Conservation (phyloP, 2,329 filamentous ascomycete genomes). For the Pyricularia grisea region DNA sequence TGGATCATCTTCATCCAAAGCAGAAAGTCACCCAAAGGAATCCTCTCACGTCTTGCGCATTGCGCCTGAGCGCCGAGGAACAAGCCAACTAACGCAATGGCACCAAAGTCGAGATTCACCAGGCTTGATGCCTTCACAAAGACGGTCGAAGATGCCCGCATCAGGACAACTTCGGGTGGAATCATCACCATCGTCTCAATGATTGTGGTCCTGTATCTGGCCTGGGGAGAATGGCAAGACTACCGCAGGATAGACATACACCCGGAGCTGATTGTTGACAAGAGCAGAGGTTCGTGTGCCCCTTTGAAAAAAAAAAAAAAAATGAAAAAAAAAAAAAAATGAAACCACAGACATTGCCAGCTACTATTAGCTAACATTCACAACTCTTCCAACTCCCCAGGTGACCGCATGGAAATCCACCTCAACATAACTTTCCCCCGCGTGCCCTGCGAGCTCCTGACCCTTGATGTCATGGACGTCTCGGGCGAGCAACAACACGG, state of each 20-base stretch:
- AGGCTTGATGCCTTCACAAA: constrained; percentile 98
- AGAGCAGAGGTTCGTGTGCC: constrained; percentile 68
- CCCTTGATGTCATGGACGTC: constrained; percentile 98
- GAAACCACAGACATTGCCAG: background rate
- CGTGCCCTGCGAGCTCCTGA: constrained; percentile 89
- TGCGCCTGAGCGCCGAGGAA: background rate
- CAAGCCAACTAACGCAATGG: constrained; percentile 46
- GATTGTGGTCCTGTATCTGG: constrained; percentile 76
- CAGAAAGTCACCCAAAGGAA: background rate
- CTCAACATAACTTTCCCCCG: constrained; percentile 94
- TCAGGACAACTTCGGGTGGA: constrained; percentile 91
- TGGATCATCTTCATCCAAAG: background rate
- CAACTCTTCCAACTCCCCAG: constrained; percentile 28
- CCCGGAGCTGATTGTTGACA: constrained; percentile 92
- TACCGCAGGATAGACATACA: constrained; percentile 80
- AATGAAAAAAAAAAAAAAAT: too few relatives aligned
- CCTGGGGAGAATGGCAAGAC: constrained; percentile 93
- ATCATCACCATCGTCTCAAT: constrained; percentile 89
- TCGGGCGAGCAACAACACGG: constrained; percentile 95
- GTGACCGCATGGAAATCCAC: constrained; percentile 98
- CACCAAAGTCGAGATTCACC: constrained; percentile 86
- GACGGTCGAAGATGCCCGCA: constrained; percentile 94
- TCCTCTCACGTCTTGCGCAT: background rate
- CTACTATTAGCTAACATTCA: background rate
- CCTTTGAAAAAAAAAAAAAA: too few relatives aligned